A percentile compares a stretch with the other conserved stretches of the same genome.
phyloP scores from a whole-genome alignment of 202 grass and related monocot species.

The Tripidium arundinaceum region DNA sequence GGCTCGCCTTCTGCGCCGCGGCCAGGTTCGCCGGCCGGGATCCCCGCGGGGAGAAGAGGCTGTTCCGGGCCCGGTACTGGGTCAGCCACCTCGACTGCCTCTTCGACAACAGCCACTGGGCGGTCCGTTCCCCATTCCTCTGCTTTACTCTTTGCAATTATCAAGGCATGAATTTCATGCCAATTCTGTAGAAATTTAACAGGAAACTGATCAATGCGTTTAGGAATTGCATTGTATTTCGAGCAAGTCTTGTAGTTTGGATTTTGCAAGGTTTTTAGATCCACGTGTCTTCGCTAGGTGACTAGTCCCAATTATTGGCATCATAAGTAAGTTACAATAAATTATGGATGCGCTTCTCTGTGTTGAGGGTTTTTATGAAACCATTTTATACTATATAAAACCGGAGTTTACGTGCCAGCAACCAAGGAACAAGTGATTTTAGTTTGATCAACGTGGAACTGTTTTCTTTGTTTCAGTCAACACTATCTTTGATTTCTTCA shows the following conservation, averaged over 20 bases:
- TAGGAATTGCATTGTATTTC: neutral
- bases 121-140: slow-evolving; percentile 16
- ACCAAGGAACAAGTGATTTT: neutral
- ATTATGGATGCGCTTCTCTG: neutral
- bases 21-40: slow-evolving; percentile 52
- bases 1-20: slow-evolving; percentile 69
- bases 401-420: neutral
- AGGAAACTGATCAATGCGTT: neutral
- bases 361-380: neutral
- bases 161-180: neutral
- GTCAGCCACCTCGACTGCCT: slow-evolving; percentile 68
- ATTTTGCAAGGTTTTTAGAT: neutral
- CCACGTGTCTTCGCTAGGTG: neutral
- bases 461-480: neutral
- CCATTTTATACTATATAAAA: neutral
- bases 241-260: neutral
- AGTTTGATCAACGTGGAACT: neutral
- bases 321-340: neutral
- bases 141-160: neutral
- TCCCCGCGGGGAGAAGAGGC: slow-evolving; percentile 34
- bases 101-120: slow-evolving; percentile 72
- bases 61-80: slow-evolving; percentile 68
- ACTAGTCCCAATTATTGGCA: neutral
- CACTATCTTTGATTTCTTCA: neutral
- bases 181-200: neutral